Evolutionary conservation across 2,329 filamentous ascomycete genomes (phyloP).

Genomic region (Pyrenophora teres): DNA sequence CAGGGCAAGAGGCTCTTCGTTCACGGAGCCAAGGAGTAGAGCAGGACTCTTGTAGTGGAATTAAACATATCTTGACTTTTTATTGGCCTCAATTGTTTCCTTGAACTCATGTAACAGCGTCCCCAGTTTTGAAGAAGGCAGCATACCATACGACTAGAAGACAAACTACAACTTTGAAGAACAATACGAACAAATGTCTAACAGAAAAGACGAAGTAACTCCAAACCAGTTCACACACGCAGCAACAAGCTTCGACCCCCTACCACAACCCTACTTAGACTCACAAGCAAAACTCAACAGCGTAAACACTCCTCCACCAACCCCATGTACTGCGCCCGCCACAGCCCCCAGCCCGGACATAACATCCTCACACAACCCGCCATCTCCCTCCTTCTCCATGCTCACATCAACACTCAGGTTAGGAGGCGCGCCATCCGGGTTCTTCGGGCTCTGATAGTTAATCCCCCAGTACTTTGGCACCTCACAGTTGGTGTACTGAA

Average conservation of each 20-base stretch:
- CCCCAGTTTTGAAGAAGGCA: no score
- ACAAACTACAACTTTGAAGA: no score
- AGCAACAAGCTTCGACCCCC: no score
- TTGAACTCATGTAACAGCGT: no score
- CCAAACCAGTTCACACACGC: no score
- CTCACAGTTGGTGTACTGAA: constrained; percentile 4
- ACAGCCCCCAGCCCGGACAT: constrained; percentile 8
- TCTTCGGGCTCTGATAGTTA: constrained; percentile 19
- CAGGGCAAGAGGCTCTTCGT: constrained; percentile 63
- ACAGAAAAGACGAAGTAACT: no score
- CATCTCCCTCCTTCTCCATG: neutral
- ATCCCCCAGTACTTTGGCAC: constrained; percentile 5
- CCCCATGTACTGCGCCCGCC: constrained; percentile 14
- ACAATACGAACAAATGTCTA: no score
- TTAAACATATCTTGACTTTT: no score
- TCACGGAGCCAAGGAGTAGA: constrained; percentile 41
- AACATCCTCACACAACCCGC: constrained; percentile 3
- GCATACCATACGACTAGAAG: no score
- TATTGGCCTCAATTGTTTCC: no score
- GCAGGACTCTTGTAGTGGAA: neutral
- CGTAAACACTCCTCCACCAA: constrained; percentile 13
- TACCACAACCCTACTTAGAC: neutral
- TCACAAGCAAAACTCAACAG: constrained; percentile 15
- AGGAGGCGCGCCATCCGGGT: constrained; percentile 12
- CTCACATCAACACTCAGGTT: constrained; percentile 2